phyloP scores from a whole-genome alignment of 163 green algal species.

The Chloroidium sp. region DNA sequence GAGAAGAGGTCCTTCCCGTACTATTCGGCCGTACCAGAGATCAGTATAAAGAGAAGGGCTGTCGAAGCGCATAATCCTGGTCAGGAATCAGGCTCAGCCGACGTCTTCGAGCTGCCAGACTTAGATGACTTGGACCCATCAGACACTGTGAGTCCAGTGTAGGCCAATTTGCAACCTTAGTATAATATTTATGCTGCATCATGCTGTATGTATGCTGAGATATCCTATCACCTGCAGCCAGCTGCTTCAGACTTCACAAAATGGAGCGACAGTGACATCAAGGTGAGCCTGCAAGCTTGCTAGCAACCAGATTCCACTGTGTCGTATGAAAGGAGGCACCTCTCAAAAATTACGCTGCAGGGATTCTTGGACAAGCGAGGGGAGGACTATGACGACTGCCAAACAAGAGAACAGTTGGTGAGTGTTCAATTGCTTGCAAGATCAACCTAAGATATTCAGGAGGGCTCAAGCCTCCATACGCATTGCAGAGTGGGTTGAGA shows the following conservation, averaged over 20 bases:
- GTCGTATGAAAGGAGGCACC: not conserved
- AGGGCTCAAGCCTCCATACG: no score
- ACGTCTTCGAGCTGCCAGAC: conserved; percentile 29
- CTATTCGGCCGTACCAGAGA: conserved; percentile 26
- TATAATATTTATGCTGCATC: no score
- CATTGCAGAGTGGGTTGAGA: no score
- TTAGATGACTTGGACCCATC: no score
- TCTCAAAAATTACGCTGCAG: conserved; percentile 5
- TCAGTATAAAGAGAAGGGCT: conserved; percentile 30
- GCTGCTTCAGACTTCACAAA: conserved; percentile 43
- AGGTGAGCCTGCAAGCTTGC: not conserved
- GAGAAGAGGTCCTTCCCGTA: conserved; percentile 50
- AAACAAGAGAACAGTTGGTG: conserved; percentile 31
- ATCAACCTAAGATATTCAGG: no score
- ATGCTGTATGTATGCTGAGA: no score
- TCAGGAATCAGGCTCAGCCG: conserved; percentile 27
- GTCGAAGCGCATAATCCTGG: conserved; percentile 29
- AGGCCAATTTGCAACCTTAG: no score
- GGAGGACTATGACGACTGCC: conserved; percentile 47
- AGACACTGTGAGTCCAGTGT: no score
- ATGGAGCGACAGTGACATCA: conserved; percentile 57
- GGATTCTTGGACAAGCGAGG: conserved; percentile 65
- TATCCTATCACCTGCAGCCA: not conserved
- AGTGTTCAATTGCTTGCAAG: no score
- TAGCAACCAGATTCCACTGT: not conserved